These are phyloP conservation scores for Herpotrichia juniperi DNA, from an alignment of 2,329 filamentous ascomycete species.

Conservation along the genomic window DNA sequence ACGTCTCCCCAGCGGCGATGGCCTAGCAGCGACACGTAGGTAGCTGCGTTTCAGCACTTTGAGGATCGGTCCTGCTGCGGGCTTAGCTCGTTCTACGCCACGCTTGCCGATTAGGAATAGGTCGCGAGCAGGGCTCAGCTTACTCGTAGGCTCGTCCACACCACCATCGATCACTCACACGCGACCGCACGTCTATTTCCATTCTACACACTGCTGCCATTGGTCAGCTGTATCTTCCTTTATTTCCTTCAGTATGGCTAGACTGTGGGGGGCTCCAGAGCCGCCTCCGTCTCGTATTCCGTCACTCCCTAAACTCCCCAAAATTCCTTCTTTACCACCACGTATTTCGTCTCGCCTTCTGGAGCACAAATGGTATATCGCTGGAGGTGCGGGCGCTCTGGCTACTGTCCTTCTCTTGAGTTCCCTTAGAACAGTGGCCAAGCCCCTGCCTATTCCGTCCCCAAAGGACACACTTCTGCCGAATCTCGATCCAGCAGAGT, in stretches of 20 bases:
- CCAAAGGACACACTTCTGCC: constrained; percentile 34
- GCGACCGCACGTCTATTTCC: constrained; percentile 8
- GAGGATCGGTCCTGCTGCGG: not conserved
- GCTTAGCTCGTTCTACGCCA: too few relatives aligned
- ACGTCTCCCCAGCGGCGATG: not conserved
- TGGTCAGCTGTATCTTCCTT: constrained; percentile 4
- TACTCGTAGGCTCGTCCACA: not conserved
- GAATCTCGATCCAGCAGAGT: constrained; percentile 27
- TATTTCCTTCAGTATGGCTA: not conserved
- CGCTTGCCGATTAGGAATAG: too few relatives aligned
- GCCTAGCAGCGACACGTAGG: not conserved
- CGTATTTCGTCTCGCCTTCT: constrained; percentile 8
- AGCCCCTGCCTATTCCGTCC: constrained; percentile 27
- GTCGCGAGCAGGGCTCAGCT: not conserved
- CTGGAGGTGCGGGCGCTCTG: constrained; percentile 31
- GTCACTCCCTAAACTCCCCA: not conserved
- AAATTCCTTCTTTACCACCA: constrained; percentile 19
- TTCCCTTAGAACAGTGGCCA: constrained; percentile 22
- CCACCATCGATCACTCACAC: not conserved
- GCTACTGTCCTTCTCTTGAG: constrained; percentile 29
- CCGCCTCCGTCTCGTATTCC: not conserved
- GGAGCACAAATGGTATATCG: constrained; percentile 1
- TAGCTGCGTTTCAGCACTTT: not conserved
- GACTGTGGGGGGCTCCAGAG: not conserved
- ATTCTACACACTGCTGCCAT: constrained; percentile 5